Conservation (phyloP, 257 asterid species). For the Voacanga thouarsii region DNA sequence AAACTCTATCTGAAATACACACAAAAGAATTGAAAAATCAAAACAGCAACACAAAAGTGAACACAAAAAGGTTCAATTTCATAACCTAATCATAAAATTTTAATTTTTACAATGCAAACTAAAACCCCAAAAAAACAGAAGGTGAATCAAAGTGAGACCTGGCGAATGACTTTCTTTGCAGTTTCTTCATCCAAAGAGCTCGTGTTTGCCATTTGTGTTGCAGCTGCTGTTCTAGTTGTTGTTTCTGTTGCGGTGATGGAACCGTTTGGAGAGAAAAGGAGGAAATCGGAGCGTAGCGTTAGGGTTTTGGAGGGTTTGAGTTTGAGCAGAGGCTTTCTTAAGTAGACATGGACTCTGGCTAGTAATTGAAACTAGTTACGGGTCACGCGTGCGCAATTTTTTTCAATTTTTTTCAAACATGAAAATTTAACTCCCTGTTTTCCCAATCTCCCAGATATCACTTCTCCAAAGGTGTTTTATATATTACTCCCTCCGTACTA, state of each 20-base stretch:
- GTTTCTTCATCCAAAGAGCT: slow-evolving; percentile 73
- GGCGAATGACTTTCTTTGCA: slow-evolving; percentile 78
- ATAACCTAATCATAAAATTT: not conserved
- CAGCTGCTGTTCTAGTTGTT: not conserved
- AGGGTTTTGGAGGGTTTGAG: slow-evolving; percentile 42
- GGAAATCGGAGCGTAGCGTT: slow-evolving; percentile 19
- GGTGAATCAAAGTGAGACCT: slow-evolving; percentile 38
- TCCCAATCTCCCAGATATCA: too few relatives aligned
- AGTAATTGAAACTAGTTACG: not conserved
- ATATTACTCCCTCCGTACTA: too few relatives aligned
- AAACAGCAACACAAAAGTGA: not conserved
- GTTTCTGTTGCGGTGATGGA: not conserved
- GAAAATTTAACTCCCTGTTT: too few relatives aligned
- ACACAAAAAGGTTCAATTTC: not conserved
- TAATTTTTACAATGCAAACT: not conserved
- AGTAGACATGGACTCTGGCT: not conserved
- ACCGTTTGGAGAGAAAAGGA: slow-evolving; percentile 9
- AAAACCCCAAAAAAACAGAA: not conserved
- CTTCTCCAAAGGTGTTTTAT: too few relatives aligned
- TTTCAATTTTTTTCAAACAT: too few relatives aligned
- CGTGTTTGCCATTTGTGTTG: slow-evolving; percentile 36
- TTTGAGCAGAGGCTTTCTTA: not conserved
- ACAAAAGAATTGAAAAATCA: not conserved
- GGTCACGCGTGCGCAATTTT: not conserved
- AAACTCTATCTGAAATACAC: slow-evolving; percentile 75